These are phyloP conservation scores for Stachybotrys chartarum DNA, from an alignment of 2,329 filamentous ascomycete genomes.

Conservation along the genomic window DNA sequence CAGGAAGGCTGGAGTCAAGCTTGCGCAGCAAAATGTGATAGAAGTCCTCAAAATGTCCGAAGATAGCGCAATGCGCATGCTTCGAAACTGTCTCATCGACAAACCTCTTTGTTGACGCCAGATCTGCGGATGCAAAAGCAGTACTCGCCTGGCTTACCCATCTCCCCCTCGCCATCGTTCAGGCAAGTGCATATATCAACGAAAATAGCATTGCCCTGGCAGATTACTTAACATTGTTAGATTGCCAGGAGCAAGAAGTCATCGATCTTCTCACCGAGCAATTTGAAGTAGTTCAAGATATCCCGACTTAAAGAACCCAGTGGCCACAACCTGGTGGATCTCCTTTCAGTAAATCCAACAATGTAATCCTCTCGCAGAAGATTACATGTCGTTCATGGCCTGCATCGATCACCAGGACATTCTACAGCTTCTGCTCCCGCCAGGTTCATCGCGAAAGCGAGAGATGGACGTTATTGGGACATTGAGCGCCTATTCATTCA, in stretches of 20 bases:
- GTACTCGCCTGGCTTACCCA: conserved; percentile 13
- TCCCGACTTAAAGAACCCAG: conserved; percentile 21
- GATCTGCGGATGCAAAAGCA: background rate
- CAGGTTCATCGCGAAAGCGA: conserved; percentile 4
- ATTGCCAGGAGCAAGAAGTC: conserved; percentile 20
- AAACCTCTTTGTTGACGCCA: background rate
- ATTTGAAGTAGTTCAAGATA: conserved; percentile 24
- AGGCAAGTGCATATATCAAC: conserved; percentile 32
- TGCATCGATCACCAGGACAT: conserved; percentile 31
- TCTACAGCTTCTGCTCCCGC: conserved; percentile 24
- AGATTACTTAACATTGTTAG: conserved; percentile 25
- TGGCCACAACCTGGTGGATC: conserved; percentile 29
- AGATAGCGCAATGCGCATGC: background rate
- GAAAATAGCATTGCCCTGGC: conserved; percentile 11
- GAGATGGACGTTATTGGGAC: conserved; percentile 18
- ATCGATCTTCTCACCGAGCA: conserved; percentile 11
- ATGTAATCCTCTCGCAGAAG: conserved; percentile 20
- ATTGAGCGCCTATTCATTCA: conserved; percentile 22
- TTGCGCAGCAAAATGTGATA: conserved; percentile 2
- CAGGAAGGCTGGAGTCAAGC: conserved; percentile 3
- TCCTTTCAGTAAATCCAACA: conserved; percentile 29
- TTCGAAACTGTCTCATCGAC: conserved; percentile 1
- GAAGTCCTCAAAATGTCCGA: conserved; percentile 2
- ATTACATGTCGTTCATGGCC: conserved; percentile 31
- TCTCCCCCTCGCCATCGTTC: conserved; percentile 27